phyloP scores from a whole-genome alignment of 805 yeast genomes.

The Myxozyma vanderwaltii region DNA sequence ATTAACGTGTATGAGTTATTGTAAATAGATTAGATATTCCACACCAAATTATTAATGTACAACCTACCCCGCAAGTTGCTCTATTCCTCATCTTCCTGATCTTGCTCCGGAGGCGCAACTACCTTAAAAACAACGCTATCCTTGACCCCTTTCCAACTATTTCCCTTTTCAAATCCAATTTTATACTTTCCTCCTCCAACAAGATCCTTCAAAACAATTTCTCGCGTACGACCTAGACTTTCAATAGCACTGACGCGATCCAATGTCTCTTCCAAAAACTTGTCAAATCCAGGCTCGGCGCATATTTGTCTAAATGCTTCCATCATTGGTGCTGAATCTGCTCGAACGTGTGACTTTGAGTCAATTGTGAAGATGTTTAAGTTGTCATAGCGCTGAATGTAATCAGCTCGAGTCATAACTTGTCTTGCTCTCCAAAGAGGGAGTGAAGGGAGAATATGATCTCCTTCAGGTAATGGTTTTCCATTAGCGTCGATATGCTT shows the following conservation, averaged over 20 bases:
- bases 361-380: conserved; percentile 79
- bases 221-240: conserved; percentile 75
- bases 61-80: not conserved
- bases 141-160: not conserved
- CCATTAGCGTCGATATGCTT: conserved; percentile 41
- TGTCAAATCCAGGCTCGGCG: conserved; percentile 68
- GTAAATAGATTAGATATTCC: too few species aligned
- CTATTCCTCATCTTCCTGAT: not conserved
- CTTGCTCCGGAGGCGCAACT: conserved; percentile 14
- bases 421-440: conserved; percentile 85
- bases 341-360: conserved; percentile 66
- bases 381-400: conserved; percentile 71
- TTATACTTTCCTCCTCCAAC: conserved; percentile 37
- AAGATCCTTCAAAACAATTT: conserved; percentile 70
- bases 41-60: too few species aligned
- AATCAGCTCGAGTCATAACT: conserved; percentile 82
- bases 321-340: conserved; percentile 89
- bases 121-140: not conserved
- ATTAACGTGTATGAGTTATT: too few species aligned
- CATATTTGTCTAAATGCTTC: conserved; percentile 81
- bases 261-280: conserved; percentile 62
- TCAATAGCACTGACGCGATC: conserved; percentile 76
- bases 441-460: conserved; percentile 66
- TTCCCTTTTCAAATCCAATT: conserved; percentile 15
- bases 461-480: conserved; percentile 36